Percentiles rank a stretch among this genome's conserved stretches.
Conservation (phyloP, 2,329 filamentous ascomycete genomes). For the Volutella citrinella region DNA sequence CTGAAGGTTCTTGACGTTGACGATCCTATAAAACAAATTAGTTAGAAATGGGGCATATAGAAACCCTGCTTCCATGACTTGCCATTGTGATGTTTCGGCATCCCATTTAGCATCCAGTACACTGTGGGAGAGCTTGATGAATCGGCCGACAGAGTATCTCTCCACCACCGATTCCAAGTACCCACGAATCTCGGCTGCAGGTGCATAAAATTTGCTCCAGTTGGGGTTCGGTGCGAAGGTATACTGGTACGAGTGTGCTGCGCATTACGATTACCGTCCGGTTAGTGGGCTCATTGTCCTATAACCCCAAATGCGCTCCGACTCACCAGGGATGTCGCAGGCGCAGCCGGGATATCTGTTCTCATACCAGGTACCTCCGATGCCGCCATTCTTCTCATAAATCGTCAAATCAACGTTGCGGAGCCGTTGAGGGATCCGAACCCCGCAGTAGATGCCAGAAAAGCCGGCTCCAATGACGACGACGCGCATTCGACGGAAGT, state of each 20-base stretch:
- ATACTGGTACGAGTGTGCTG: too few relatives aligned
- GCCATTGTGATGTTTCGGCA: background rate
- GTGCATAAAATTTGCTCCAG: too few relatives aligned
- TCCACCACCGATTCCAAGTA: too few relatives aligned
- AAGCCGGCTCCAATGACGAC: slow-evolving; percentile 5
- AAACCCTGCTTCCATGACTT: background rate
- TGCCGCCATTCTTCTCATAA: slow-evolving; percentile 3
- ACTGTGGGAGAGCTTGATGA: too few relatives aligned
- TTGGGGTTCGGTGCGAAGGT: too few relatives aligned
- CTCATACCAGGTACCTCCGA: slow-evolving; percentile 6
- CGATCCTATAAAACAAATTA: background rate
- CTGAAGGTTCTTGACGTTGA: background rate
- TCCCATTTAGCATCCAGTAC: slow-evolving; percentile 1
- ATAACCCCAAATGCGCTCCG: too few relatives aligned
- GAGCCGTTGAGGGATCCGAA: slow-evolving; percentile 2
- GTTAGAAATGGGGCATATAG: background rate
- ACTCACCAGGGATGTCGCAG: slow-evolving; percentile 3
- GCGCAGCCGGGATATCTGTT: too few relatives aligned
- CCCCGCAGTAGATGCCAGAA: slow-evolving; percentile 4
- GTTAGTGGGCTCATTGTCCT: too few relatives aligned
- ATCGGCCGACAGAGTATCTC: too few relatives aligned
- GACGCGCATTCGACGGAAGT: slow-evolving; percentile 2
- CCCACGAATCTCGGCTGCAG: too few relatives aligned
- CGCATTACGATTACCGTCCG: too few relatives aligned
- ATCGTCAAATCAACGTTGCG: slow-evolving; percentile 5